A percentile compares a stretch with the other conserved stretches of the same genome.
Evolutionary conservation across 192 early-diverging fungal species (phyloP).

Genomic region (Spizellomyces punctatus): DNA sequence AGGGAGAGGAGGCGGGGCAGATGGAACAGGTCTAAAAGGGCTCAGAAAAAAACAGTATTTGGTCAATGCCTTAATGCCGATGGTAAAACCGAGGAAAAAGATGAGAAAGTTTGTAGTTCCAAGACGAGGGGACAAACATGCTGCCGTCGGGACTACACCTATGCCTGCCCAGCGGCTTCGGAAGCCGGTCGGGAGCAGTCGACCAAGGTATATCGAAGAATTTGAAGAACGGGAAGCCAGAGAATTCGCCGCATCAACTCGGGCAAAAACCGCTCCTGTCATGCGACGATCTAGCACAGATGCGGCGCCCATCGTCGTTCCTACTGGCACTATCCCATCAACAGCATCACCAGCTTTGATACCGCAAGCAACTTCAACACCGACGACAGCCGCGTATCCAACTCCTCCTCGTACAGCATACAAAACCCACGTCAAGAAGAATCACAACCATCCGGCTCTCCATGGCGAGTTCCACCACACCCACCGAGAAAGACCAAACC

Average conservation of each 20-base stretch:
- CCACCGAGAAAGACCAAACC: not conserved
- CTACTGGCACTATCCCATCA: not conserved
- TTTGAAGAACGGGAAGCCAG: not conserved
- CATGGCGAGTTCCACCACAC: not conserved
- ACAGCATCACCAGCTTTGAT: not conserved
- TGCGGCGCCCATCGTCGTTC: not conserved
- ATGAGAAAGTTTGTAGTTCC: not conserved
- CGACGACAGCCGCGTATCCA: not conserved
- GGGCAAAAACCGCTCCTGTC: not conserved
- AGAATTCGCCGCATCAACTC: not conserved
- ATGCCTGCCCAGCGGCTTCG: not conserved
- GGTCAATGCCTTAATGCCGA: not conserved
- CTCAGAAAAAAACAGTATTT: not conserved
- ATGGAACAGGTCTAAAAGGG: not conserved
- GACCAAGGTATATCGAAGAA: not conserved
- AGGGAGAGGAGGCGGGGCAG: constrained; percentile 3
- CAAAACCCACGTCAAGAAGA: not conserved
- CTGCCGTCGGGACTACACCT: not conserved
- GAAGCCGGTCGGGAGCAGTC: not conserved
- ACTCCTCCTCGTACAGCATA: not conserved
- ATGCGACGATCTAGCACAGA: not conserved
- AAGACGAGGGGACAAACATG: not conserved
- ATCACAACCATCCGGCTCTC: not conserved
- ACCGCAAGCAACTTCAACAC: not conserved
- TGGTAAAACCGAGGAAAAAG: not conserved